A percentile compares a stretch with the other conserved stretches of the same genome.
phyloP scores from a whole-genome alignment of 2,329 filamentous ascomycete species.

The Fusarium anguioides region DNA sequence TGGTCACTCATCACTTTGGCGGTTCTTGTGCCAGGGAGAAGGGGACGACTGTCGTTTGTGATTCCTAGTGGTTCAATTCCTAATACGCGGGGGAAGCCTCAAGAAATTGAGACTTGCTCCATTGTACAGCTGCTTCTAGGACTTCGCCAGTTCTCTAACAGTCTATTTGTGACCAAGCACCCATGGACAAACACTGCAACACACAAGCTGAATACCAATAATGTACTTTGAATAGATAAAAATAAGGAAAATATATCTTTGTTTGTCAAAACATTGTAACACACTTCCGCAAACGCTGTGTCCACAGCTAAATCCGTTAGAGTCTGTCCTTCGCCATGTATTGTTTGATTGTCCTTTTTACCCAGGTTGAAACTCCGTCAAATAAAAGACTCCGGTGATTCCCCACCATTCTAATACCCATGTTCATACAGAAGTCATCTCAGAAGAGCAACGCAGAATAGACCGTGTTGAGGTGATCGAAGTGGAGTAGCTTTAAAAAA shows the following conservation, averaged over 20 bases:
- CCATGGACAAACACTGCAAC: not conserved
- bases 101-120: not conserved
- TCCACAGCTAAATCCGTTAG: constrained; percentile 12
- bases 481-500: constrained; percentile 18
- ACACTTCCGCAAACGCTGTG: constrained; percentile 25
- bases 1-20: too few relatives aligned
- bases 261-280: constrained; percentile 37
- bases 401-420: constrained; percentile 42
- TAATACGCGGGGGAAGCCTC: too few relatives aligned
- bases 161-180: not conserved
- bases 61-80: too few relatives aligned
- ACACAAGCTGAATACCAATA: constrained; percentile 5
- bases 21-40: too few relatives aligned
- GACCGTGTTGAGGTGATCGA: constrained; percentile 24
- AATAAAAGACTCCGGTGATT: constrained; percentile 22
- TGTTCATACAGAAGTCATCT: constrained; percentile 45
- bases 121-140: not conserved
- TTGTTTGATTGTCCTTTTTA: constrained; percentile 30
- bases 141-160: not conserved
- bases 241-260: constrained; percentile 21
- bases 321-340: constrained; percentile 37
- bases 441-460: constrained; percentile 16
- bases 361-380: constrained; percentile 41
- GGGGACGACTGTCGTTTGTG: too few relatives aligned
- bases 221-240: constrained; percentile 24